Evolutionary conservation across 441 rosid genomes (phyloP).

Genomic region (Adansonia grandidieri): DNA sequence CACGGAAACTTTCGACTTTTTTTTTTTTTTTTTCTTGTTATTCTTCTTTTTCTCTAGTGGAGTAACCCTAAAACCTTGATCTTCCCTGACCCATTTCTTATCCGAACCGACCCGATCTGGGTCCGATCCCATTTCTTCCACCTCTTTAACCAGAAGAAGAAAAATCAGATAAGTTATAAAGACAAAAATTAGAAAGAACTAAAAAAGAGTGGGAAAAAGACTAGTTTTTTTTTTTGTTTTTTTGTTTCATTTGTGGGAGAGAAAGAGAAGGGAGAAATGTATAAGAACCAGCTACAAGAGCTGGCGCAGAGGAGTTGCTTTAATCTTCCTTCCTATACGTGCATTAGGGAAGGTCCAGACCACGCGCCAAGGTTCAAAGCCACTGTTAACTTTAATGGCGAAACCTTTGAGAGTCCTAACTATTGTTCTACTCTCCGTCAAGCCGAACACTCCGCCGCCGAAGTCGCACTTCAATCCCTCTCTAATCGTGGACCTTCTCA

Average conservation of each 20-base stretch:
- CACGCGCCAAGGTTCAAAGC: slow-evolving; percentile 98
- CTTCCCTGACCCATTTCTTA: slow-evolving; percentile 22
- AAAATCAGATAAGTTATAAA: neutral
- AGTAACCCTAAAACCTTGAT: slow-evolving; percentile 51
- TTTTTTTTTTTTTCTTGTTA: slow-evolving; percentile 1
- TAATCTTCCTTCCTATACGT: slow-evolving; percentile 31
- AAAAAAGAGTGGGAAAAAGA: neutral
- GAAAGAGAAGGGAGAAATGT: too few species aligned
- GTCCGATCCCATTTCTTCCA: slow-evolving; percentile 10
- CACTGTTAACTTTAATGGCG: slow-evolving; percentile 91
- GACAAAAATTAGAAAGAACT: neutral
- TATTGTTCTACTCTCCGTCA: slow-evolving; percentile 97
- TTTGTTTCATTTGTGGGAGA: too few species aligned
- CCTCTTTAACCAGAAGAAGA: neutral
- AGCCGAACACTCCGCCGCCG: slow-evolving; percentile 99
- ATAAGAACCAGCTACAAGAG: too few species aligned
- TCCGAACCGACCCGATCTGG: slow-evolving; percentile 25
- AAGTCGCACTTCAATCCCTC: slow-evolving; percentile 85
- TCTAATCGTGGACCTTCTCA: slow-evolving; percentile 91
- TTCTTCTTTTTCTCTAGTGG: neutral
- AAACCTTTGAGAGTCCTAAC: slow-evolving; percentile 89
- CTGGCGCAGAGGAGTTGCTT: too few species aligned
- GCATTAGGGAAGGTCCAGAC: slow-evolving; percentile 96
- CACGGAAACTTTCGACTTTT: slow-evolving; percentile 7
- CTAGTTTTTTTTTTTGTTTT: neutral